Conservation (phyloP, 1,284 basidiomycete species). For the Fistulinella cinereoalba region DNA sequence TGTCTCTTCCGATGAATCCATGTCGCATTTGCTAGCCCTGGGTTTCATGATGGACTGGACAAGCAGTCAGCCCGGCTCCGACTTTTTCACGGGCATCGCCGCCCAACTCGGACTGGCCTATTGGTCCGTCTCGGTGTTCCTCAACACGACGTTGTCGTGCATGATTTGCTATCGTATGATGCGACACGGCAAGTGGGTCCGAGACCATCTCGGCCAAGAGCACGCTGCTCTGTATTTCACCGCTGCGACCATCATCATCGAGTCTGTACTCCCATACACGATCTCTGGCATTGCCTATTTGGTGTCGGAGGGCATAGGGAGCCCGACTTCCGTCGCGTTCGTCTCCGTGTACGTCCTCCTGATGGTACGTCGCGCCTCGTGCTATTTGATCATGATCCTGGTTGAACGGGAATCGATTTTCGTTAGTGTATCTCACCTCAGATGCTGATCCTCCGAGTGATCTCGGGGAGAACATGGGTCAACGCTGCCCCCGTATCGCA, state of each 20-base stretch:
- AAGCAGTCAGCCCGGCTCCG: constrained; percentile 15
- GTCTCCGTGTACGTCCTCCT: constrained; percentile 17
- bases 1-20: neutral
- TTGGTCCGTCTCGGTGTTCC: constrained; percentile 15
- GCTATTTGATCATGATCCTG: neutral
- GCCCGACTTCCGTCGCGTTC: constrained; percentile 12
- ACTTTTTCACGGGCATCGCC: constrained; percentile 8
- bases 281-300: constrained; percentile 27
- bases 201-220: constrained; percentile 13
- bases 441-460: constrained; percentile 25
- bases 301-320: constrained; percentile 18
- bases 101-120: constrained; percentile 20
- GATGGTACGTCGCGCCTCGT: constrained; percentile 14
- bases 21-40: constrained; percentile 10
- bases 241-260: constrained; percentile 16
- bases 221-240: constrained; percentile 19
- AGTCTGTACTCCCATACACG: constrained; percentile 29
- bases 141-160: constrained; percentile 19
- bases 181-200: constrained; percentile 9
- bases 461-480: constrained; percentile 6
- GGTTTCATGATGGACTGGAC: constrained; percentile 15
- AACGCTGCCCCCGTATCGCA: too few species aligned
- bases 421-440: constrained; percentile 32
- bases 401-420: neutral
- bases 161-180: constrained; percentile 28